A percentile compares a stretch with the other conserved stretches of the same genome.
Evolutionary conservation across 805 yeast species (phyloP).

Genomic region (Komagataella pastoris): DNA sequence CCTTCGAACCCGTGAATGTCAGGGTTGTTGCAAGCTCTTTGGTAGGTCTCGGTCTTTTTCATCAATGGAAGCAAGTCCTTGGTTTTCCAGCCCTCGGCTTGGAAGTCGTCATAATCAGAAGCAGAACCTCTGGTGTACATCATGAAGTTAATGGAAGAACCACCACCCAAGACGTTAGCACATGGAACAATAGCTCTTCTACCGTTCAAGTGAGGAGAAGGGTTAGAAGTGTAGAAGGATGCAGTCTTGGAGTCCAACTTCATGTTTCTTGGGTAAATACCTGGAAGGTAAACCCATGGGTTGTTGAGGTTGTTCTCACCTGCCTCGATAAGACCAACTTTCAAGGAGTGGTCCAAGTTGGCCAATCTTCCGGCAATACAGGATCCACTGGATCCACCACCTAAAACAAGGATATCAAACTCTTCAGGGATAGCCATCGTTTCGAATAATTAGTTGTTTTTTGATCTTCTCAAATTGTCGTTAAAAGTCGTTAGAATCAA

Average conservation of each 20-base stretch:
- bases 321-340: constrained; percentile 14
- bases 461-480: background rate
- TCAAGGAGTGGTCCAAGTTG: constrained; percentile 13
- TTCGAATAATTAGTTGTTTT: background rate
- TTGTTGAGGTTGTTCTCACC: constrained; percentile 17
- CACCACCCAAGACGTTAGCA: constrained; percentile 17
- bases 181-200: constrained; percentile 17
- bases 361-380: constrained; percentile 15
- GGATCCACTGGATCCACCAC: constrained; percentile 17
- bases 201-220: constrained; percentile 15
- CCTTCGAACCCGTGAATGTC: constrained; percentile 17
- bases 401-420: constrained; percentile 15
- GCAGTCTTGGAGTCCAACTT: constrained; percentile 17
- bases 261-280: constrained; percentile 18
- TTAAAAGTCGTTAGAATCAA: background rate
- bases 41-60: constrained; percentile 15
- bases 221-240: constrained; percentile 14
- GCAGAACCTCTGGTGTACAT: constrained; percentile 19
- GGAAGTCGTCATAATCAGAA: constrained; percentile 18
- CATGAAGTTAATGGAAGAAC: constrained; percentile 16
- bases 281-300: constrained; percentile 17
- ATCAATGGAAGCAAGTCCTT: constrained; percentile 15
- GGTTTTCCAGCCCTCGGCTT: constrained; percentile 15
- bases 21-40: constrained; percentile 16
- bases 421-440: constrained; percentile 11